These are phyloP conservation scores for Boechera divaricarpa DNA, from an alignment of 345 rosid genomes.

Conservation along the genomic window DNA sequence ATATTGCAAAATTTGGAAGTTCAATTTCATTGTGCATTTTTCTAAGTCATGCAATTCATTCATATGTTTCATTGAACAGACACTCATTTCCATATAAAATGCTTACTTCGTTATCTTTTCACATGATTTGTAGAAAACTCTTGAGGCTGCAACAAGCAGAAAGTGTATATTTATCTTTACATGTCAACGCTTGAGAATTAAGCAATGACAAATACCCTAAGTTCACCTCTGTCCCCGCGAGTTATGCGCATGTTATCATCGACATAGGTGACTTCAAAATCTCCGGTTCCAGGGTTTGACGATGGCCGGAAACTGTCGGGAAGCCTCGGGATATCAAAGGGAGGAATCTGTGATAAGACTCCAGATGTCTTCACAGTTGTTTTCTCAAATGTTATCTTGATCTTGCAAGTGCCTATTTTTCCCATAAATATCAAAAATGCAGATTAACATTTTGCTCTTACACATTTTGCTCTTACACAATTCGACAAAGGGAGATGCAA, in stretches of 20 bases:
- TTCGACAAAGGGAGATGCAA: not conserved
- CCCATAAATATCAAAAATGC: not conserved
- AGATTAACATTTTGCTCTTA: not conserved
- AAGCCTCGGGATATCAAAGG: slow-evolving; percentile 71
- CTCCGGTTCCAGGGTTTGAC: slow-evolving; percentile 69
- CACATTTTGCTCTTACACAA: not conserved
- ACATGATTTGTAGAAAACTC: slow-evolving; percentile 20
- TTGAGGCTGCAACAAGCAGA: not conserved
- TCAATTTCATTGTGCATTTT: not conserved
- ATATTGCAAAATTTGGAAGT: not conserved
- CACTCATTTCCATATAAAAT: not conserved
- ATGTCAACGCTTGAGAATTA: slow-evolving; percentile 28
- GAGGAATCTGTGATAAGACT: slow-evolving; percentile 76
- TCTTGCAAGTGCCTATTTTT: slow-evolving; percentile 66
- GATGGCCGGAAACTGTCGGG: slow-evolving; percentile 75
- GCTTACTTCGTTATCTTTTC: not conserved
- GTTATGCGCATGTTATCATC: slow-evolving; percentile 75
- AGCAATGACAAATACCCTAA: slow-evolving; percentile 73
- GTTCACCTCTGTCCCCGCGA: slow-evolving; percentile 89
- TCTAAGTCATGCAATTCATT: not conserved
- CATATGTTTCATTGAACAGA: not conserved
- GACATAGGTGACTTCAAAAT: slow-evolving; percentile 80
- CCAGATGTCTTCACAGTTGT: slow-evolving; percentile 81
- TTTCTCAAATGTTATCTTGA: slow-evolving; percentile 76
- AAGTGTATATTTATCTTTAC: slow-evolving; percentile 4